Evolutionary conservation across 495 filamentous ascomycete species (phyloP).

Genomic region (Penicillium fimorum): DNA sequence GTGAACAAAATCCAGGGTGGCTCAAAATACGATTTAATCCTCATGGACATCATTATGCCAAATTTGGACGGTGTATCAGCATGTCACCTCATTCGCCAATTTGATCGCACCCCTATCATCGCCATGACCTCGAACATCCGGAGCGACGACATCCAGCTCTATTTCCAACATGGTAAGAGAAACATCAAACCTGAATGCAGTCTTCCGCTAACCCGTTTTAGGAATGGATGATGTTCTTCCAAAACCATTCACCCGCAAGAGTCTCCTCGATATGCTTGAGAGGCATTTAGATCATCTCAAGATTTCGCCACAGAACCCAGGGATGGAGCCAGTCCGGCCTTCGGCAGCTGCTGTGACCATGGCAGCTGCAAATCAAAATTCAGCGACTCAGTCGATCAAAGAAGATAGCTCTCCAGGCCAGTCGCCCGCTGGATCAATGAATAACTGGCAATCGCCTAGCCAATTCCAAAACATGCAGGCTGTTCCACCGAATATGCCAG

Average conservation of each 20-base stretch:
- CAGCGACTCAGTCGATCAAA: slow-evolving; percentile 64
- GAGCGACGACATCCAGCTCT: slow-evolving; percentile 94
- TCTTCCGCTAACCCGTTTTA: slow-evolving; percentile 32
- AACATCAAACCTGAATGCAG: slow-evolving; percentile 17
- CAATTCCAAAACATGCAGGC: slow-evolving; percentile 65
- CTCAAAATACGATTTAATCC: slow-evolving; percentile 84
- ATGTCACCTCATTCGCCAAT: slow-evolving; percentile 89
- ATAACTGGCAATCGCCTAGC: slow-evolving; percentile 70
- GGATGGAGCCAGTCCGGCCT: slow-evolving; percentile 54
- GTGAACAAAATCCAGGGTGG: slow-evolving; percentile 86
- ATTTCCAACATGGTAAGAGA: slow-evolving; percentile 91
- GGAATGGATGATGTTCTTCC: slow-evolving; percentile 99
- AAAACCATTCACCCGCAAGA: slow-evolving; percentile 96
- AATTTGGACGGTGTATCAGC: slow-evolving; percentile 93
- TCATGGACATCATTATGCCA: slow-evolving; percentile 99
- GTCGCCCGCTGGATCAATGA: slow-evolving; percentile 66
- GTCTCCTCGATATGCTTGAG: slow-evolving; percentile 84
- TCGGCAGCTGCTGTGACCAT: slow-evolving; percentile 48
- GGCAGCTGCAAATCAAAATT: slow-evolving; percentile 42
- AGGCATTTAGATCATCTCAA: slow-evolving; percentile 83
- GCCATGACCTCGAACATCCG: slow-evolving; percentile 99
- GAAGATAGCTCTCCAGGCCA: slow-evolving; percentile 80
- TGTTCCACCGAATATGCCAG: slow-evolving; percentile 47
- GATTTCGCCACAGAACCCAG: slow-evolving; percentile 44
- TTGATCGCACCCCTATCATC: slow-evolving; percentile 85